Evolutionary conservation across 177 flowering plant species (phyloP).

Genomic region (Vitis hybrid): DNA sequence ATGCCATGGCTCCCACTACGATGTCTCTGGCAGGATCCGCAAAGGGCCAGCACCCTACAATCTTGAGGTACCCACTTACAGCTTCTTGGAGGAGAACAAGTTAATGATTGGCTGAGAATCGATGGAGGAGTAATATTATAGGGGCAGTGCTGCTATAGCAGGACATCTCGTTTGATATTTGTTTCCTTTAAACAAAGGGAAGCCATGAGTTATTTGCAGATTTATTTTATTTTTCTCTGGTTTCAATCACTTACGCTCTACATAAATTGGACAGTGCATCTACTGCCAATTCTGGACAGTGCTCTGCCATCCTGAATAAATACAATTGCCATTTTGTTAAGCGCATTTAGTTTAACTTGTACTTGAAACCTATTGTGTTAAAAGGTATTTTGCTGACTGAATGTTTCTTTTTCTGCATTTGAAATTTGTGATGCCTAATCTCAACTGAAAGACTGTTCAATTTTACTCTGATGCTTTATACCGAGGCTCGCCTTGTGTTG

Average conservation of each 20-base stretch:
- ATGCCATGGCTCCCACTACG: conserved; percentile 77
- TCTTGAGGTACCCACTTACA: conserved; percentile 63
- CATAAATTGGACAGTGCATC: not conserved
- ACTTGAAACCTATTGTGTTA: too few relatives aligned
- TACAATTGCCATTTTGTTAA: too few relatives aligned
- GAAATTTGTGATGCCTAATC: too few relatives aligned
- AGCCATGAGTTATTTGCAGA: too few relatives aligned
- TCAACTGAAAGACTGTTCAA: too few relatives aligned
- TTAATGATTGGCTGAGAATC: conserved; percentile 42
- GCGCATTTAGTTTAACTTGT: too few relatives aligned
- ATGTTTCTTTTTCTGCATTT: too few relatives aligned
- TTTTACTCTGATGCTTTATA: too few relatives aligned
- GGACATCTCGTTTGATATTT: not conserved
- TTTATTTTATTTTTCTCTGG: too few relatives aligned
- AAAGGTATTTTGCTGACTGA: too few relatives aligned
- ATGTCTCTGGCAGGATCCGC: conserved; percentile 67
- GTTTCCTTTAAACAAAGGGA: not conserved
- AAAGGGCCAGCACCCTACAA: conserved; percentile 77
- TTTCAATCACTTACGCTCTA: not conserved
- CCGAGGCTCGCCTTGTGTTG: too few relatives aligned
- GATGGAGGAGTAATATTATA: not conserved
- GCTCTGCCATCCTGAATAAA: conserved; percentile 14
- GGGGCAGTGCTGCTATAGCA: conserved; percentile 1
- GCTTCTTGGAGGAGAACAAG: conserved; percentile 58
- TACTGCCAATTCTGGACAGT: conserved; percentile 1